phyloP scores from a whole-genome alignment of 352 stramenopile species.

The Phytophthora citricola region DNA sequence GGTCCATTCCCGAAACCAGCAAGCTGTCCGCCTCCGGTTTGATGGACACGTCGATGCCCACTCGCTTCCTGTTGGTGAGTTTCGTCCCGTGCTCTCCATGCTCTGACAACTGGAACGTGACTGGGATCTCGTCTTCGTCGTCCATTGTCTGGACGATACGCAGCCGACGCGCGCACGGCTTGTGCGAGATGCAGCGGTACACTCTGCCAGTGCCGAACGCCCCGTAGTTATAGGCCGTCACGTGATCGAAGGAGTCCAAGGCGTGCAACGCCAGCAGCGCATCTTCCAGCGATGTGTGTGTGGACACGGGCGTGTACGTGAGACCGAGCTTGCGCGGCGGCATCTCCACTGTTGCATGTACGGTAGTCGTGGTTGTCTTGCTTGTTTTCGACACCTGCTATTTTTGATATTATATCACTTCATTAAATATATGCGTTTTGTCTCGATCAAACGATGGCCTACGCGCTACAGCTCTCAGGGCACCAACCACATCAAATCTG shows the following conservation, averaged over 20 bases:
- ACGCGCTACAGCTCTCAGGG: too few relatives aligned
- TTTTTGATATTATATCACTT: too few relatives aligned
- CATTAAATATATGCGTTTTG: too few relatives aligned
- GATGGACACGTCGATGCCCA: conserved; percentile 23
- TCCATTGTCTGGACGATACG: conserved; percentile 18
- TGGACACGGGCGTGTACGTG: conserved; percentile 21
- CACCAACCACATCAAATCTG: too few relatives aligned
- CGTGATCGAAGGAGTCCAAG: conserved; percentile 22
- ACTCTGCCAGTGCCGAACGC: conserved; percentile 16
- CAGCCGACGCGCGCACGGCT: conserved; percentile 21
- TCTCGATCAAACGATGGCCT: too few relatives aligned
- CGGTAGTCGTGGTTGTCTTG: neutral
- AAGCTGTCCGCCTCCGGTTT: conserved; percentile 30
- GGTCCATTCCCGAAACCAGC: conserved; percentile 4
- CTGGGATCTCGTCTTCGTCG: conserved; percentile 33
- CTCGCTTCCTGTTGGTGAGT: conserved; percentile 17
- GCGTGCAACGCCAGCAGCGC: conserved; percentile 24
- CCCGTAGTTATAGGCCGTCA: conserved; percentile 40
- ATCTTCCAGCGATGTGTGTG: conserved; percentile 28
- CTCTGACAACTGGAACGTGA: conserved; percentile 26
- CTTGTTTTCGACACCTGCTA: too few relatives aligned
- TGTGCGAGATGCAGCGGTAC: conserved; percentile 33
- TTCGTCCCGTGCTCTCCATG: conserved; percentile 17
- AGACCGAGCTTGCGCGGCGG: conserved; percentile 1
- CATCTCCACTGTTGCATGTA: neutral